phyloP scores from a whole-genome alignment of 140 eudicot genomes.

The Anethum foeniculum region DNA sequence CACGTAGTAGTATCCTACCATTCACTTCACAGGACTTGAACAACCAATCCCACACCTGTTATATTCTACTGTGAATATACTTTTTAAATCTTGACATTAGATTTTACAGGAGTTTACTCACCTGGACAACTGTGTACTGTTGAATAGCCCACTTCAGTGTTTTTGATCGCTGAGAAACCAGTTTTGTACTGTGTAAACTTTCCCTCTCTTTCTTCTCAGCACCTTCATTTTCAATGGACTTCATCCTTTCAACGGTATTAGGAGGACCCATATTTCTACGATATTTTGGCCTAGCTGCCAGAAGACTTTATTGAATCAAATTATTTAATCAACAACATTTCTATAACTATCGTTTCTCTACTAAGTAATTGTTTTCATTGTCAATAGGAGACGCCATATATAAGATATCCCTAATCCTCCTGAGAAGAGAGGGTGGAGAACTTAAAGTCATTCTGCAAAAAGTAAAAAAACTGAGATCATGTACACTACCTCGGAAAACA shows the following conservation, averaged over 20 bases:
- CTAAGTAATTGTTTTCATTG: neutral
- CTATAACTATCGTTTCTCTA: neutral
- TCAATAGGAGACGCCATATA: neutral
- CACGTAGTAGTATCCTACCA: constrained; percentile 69
- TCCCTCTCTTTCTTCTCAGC: constrained; percentile 42
- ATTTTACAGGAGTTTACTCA: neutral
- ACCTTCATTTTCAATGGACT: constrained; percentile 25
- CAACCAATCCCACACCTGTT: constrained; percentile 85
- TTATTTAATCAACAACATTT: neutral
- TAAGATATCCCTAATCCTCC: neutral
- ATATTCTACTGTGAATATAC: neutral
- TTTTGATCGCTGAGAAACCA: constrained; percentile 66
- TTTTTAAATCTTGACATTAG: neutral
- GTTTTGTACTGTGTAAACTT: constrained; percentile 36
- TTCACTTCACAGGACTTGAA: constrained; percentile 80
- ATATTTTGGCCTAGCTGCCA: constrained; percentile 80
- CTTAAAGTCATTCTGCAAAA: neutral
- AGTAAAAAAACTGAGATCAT: neutral
- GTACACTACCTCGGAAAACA: constrained; percentile 65
- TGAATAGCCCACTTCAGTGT: constrained; percentile 64
- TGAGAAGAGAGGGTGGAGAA: neutral
- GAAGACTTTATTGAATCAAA: constrained; percentile 15
- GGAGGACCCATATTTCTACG: constrained; percentile 40
- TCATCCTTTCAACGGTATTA: constrained; percentile 31
- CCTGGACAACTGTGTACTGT: constrained; percentile 73